A percentile compares a stretch with the other conserved stretches of the same genome.
phyloP scores from a whole-genome alignment of 345 rosid species.

The Physaria fendleri region DNA sequence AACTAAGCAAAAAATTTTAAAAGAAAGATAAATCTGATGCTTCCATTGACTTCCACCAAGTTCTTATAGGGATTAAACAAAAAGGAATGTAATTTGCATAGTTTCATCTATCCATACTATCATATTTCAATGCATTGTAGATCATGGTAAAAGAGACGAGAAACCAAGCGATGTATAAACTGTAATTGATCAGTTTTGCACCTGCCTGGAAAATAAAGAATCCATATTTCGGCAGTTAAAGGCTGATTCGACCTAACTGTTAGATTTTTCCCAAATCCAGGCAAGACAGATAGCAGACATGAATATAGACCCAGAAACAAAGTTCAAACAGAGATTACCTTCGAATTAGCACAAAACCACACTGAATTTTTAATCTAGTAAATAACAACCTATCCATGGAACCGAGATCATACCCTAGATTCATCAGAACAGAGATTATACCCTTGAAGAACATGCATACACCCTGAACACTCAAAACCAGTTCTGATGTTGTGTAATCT shows the following conservation, averaged over 20 bases:
- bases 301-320: not conserved
- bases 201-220: not conserved
- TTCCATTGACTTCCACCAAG: not conserved
- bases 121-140: too few species aligned
- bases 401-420: not conserved
- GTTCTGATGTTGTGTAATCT: not conserved
- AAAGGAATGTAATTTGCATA: not conserved
- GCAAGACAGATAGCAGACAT: not conserved
- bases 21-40: not conserved
- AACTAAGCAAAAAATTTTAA: not conserved
- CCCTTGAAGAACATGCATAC: not conserved
- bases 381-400: not conserved
- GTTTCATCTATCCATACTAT: not conserved
- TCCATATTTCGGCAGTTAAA: not conserved
- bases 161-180: too few species aligned
- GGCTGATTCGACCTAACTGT: not conserved
- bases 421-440: not conserved
- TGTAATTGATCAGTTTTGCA: not conserved
- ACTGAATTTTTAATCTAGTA: not conserved
- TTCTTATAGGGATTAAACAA: not conserved
- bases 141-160: too few species aligned
- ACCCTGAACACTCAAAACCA: not conserved
- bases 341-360: slow-evolving; percentile 1
- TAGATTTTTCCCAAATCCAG: not conserved
- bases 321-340: not conserved